phyloP scores from a whole-genome alignment of 495 filamentous ascomycete species.

The Neurospora terricola region DNA sequence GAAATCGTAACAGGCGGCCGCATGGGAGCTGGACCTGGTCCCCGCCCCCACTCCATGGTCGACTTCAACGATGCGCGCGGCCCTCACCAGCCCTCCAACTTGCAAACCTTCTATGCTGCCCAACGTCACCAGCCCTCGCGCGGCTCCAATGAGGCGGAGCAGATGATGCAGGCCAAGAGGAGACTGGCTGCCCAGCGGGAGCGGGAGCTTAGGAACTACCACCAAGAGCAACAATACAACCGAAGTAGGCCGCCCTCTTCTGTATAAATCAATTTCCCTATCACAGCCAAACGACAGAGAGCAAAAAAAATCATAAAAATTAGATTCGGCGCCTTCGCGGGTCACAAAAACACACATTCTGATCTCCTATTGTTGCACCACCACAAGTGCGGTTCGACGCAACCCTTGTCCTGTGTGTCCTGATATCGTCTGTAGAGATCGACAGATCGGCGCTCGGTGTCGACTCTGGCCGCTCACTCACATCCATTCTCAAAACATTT shows the following conservation, averaged over 20 bases:
- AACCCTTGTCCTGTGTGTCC: slow-evolving; percentile 26
- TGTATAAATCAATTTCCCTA: slow-evolving; percentile 45
- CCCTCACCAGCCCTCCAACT: slow-evolving; percentile 63
- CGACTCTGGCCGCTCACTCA: neutral
- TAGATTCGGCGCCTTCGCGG: slow-evolving; percentile 20
- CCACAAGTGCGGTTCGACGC: slow-evolving; percentile 33
- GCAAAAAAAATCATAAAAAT: slow-evolving; percentile 21
- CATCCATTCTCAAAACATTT: neutral
- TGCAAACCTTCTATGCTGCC: slow-evolving; percentile 87
- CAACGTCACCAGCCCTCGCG: slow-evolving; percentile 79
- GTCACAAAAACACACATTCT: slow-evolving; percentile 10
- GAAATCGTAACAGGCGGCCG: slow-evolving; percentile 28
- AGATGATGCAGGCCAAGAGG: slow-evolving; percentile 97
- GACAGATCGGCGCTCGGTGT: slow-evolving; percentile 3
- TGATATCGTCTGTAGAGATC: slow-evolving; percentile 23
- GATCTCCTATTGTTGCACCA: slow-evolving; percentile 23
- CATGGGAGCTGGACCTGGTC: slow-evolving; percentile 27
- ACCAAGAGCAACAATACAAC: slow-evolving; percentile 99
- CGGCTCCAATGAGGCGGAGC: slow-evolving; percentile 90
- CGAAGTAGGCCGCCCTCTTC: slow-evolving; percentile 74
- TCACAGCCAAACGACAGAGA: slow-evolving; percentile 40
- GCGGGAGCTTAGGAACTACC: slow-evolving; percentile 98
- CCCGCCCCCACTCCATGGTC: slow-evolving; percentile 74
- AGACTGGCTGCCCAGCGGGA: slow-evolving; percentile 97
- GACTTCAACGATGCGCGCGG: slow-evolving; percentile 65